Percentiles rank a stretch among this genome's conserved stretches.
These are phyloP conservation scores for Heteromeles arbutifolia DNA, from an alignment of 306 rosid genomes.

Conservation along the genomic window DNA sequence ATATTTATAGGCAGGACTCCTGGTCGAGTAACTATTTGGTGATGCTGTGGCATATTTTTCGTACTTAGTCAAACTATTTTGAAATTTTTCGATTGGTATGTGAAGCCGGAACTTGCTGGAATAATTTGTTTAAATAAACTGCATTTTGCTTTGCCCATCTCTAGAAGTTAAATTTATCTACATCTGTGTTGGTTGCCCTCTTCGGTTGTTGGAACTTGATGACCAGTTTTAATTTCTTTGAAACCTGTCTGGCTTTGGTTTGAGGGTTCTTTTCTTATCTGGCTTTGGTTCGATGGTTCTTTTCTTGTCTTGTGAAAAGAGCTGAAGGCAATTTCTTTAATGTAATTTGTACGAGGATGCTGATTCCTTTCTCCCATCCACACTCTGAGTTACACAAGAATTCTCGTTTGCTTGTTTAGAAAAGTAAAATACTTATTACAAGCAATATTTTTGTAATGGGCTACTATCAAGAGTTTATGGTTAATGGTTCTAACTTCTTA, in stretches of 20 bases:
- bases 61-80: not conserved
- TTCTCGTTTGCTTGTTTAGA: not conserved
- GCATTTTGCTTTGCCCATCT: not conserved
- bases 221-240: not conserved
- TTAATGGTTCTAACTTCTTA: not conserved
- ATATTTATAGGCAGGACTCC: not conserved
- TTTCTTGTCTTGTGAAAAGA: not conserved
- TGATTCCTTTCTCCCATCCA: not conserved
- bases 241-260: not conserved
- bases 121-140: not conserved
- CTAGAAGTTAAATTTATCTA: not conserved
- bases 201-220: not conserved
- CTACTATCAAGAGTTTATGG: not conserved
- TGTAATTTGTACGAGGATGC: not conserved
- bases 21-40: conserved; percentile 4
- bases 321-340: not conserved
- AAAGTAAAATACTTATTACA: not conserved
- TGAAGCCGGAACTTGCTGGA: not conserved
- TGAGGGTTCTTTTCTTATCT: not conserved
- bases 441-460: not conserved
- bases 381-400: not conserved
- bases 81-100: not conserved
- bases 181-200: not conserved
- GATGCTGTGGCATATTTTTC: not conserved
- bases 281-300: not conserved